Evolutionary conservation across 2,329 filamentous ascomycete species (phyloP), one percentile per base, ranked within the genome.

Genomic region (Ascocoryne sarcoides): DNA sequence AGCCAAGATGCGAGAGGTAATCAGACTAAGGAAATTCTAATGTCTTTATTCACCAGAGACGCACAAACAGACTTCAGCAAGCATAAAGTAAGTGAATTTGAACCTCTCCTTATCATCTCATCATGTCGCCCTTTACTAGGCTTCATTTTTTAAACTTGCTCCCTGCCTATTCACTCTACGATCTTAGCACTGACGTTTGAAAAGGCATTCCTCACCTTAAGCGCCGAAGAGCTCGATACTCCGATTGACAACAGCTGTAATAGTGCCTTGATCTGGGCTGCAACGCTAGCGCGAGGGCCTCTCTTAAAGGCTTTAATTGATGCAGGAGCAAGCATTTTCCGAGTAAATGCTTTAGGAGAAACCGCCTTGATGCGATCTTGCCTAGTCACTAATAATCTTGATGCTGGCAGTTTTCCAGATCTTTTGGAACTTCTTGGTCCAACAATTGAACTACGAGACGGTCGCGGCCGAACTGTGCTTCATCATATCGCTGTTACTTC

Each of bases 401-500:
- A 96, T 52, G 83, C 89, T 44, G 81, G 79, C 48, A 92, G 83
- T 36, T 98, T 98, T 54, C 85, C 89, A 0, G 87, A 94, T 45
- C 70, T 96, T 2, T 71, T 98, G 1, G 90, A 96, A 52, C 76
- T 95, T 1, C 71, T 98, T 5, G 87, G 88, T 9, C 76, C 85
- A 18, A 90, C 90, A 0, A 93, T 98, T 47, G 89, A 96, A 51
- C 79, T 94, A 32, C 76, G 87, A 16, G 92, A 98, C 60, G 78
- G 84, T 32, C 88, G 88, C 61, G 89, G 89, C 7, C 75, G 92
- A 28, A 96, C 90, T 0, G 88, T 96, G 10, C 68, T 98, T 17
- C 92, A 98, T 58, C 92, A 98, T 58, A 96, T 98, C 54, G 89
- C 92, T 4, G 79, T 96, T 23, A 93, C 92, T 12, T 95, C 89